phyloP scores from a whole-genome alignment of 164 flowering plant species.

The Platanus orientalis region DNA sequence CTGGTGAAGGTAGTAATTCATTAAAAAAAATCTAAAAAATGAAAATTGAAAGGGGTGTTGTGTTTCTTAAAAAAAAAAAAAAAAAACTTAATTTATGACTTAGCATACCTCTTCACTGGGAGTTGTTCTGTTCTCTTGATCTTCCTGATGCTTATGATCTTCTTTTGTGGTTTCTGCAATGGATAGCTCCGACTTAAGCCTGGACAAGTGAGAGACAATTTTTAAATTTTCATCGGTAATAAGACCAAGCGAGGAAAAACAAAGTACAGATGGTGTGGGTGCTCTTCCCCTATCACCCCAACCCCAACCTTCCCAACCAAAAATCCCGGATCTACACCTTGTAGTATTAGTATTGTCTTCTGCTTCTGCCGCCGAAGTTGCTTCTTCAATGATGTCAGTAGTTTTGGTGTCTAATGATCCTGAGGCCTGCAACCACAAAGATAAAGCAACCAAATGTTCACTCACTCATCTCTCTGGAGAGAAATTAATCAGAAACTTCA shows the following conservation, averaged over 20 bases:
- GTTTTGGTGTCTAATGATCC: slow-evolving; percentile 23
- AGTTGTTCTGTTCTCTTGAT: slow-evolving; percentile 8
- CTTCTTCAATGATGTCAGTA: slow-evolving; percentile 9
- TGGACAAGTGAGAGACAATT: neutral
- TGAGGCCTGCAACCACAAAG: slow-evolving; percentile 23
- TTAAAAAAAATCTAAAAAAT: slow-evolving; percentile 7
- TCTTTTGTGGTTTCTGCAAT: slow-evolving; percentile 10
- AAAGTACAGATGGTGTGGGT: no score
- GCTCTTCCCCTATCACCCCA: no score
- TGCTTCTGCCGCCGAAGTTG: slow-evolving; percentile 3
- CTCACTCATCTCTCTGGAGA: neutral
- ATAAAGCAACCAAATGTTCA: neutral
- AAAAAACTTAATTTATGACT: neutral
- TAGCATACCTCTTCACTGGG: slow-evolving; percentile 5
- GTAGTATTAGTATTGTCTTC: slow-evolving; percentile 9
- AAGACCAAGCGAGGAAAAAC: neutral
- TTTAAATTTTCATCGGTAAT: neutral
- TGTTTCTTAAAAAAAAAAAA: neutral
- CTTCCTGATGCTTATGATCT: neutral
- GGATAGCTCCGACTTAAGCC: slow-evolving; percentile 5
- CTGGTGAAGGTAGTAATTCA: slow-evolving; percentile 12
- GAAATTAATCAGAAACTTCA: neutral
- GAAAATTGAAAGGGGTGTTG: neutral
- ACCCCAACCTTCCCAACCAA: no score
- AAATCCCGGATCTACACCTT: no score